Base-by-base conservation (phyloP, 2,329 filamentous ascomycete genomes). In the Colletotrichum godetiae region DNA sequence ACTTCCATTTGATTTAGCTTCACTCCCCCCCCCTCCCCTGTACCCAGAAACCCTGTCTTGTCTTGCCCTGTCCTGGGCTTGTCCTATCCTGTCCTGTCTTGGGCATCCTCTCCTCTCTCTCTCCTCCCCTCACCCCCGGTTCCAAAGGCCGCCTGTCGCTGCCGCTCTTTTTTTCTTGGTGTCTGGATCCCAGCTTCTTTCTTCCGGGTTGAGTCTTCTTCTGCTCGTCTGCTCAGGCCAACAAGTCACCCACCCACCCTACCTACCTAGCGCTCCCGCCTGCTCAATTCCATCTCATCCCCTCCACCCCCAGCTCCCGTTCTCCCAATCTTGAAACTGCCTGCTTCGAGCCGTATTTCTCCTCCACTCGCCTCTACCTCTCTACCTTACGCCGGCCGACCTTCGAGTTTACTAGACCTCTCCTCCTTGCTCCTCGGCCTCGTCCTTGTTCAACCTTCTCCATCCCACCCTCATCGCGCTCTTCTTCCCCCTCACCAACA, bases 241-340 rank as follows among this genome's bases (percentile, higher is more conserved):
- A 49, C 33, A 73, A 69, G 67, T 66, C 67, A 59, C 27, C 67
- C 64, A 33, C 27, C 55, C 37, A 37, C 59, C 22, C 29, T 42
- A 31, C 53, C 37, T 31, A 65, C 62, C 63, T 72, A 71, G 67
- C 63, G 72, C 63, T 68, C 65, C 60, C 65, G 64, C 65, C 57
- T 65, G 65, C 52, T 72, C 70, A 70, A 73, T 73, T 75, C 69
- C 73, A 74, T 75, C 73, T 75, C 67, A 71, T 74, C 73, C 73
- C 70, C 73, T 73, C 70, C 70, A 56, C 67, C 71, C 71, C 74
- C 74, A 74, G 73, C 70, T 73, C 46, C 53, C 56, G 31, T 59
- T 65, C 62, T 73, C 46, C 68, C 63, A 55, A 52, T 72, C 59
- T 74, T 63, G 58, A 74, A 73, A 72, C 62, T 46, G 63, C 57